phyloP scores from a whole-genome alignment of 192 early-diverging fungal genomes.

The Chytriomyces sp. region DNA sequence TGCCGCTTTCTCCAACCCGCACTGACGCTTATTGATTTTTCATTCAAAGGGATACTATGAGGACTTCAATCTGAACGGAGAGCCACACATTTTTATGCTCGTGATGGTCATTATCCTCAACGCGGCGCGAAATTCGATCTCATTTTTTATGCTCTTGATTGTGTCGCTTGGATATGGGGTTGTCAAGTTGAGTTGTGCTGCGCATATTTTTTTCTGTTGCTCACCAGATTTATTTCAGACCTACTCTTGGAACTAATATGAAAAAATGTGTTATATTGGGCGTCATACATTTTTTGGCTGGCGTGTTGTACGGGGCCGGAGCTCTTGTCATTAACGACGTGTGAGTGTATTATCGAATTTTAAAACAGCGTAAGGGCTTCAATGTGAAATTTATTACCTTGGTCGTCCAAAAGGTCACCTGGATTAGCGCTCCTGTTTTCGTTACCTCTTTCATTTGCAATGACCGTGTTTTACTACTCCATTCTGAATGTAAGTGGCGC shows the following conservation, averaged over 20 bases:
- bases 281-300: slow-evolving; percentile 83
- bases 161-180: slow-evolving; percentile 96
- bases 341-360: background rate
- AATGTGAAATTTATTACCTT: background rate
- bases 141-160: slow-evolving; percentile 95
- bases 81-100: slow-evolving; percentile 64
- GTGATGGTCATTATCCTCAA: slow-evolving; percentile 80
- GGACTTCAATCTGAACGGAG: slow-evolving; percentile 49
- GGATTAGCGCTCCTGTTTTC: slow-evolving; percentile 79
- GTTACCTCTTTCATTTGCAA: slow-evolving; percentile 84
- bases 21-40: slow-evolving; percentile 40
- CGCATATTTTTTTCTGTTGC: too few relatives aligned
- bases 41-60: slow-evolving; percentile 46
- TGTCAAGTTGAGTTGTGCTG: slow-evolving; percentile 68
- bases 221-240: slow-evolving; percentile 48
- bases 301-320: slow-evolving; percentile 86
- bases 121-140: slow-evolving; percentile 88
- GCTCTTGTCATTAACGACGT: slow-evolving; percentile 73
- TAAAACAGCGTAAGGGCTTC: too few relatives aligned
- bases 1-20: slow-evolving; percentile 69
- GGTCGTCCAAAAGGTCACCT: slow-evolving; percentile 40
- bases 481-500: slow-evolving; percentile 70
- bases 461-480: slow-evolving; percentile 93
- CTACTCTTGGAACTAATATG: slow-evolving; percentile 89
- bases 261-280: slow-evolving; percentile 79